These are phyloP conservation scores for Silybum marianum DNA, from an alignment of 129 eudicot species.

Conservation along the genomic window DNA sequence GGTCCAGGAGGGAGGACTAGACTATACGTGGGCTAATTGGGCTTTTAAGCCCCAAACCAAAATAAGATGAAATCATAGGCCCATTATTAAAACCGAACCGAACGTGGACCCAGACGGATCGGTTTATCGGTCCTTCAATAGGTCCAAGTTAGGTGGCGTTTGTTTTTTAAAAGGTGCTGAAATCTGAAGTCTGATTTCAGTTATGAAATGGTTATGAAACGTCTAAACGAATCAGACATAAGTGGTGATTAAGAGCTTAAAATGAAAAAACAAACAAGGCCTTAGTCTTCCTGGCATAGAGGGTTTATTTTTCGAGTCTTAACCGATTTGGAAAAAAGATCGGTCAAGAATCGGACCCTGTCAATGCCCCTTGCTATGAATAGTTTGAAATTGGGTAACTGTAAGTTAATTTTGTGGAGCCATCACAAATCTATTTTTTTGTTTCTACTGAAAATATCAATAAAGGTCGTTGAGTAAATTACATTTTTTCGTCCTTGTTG, in stretches of 20 bases:
- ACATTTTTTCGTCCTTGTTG: too few species aligned
- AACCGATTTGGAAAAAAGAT: neutral
- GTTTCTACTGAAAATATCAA: neutral
- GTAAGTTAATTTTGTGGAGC: neutral
- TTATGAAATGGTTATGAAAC: too few species aligned
- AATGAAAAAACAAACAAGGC: too few species aligned
- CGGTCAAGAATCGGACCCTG: neutral
- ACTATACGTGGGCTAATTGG: neutral
- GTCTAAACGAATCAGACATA: too few species aligned
- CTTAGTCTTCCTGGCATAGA: neutral
- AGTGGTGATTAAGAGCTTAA: too few species aligned
- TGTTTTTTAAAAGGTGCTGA: too few species aligned
- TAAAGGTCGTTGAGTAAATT: too few species aligned
- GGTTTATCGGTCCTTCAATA: neutral
- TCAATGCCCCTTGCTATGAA: neutral
- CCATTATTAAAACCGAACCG: neutral
- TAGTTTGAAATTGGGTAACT: neutral
- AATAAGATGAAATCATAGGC: neutral
- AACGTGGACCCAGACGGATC: neutral
- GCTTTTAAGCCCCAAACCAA: neutral
- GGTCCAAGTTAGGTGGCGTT: too few species aligned
- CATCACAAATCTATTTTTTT: neutral
- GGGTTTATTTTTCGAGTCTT: neutral
- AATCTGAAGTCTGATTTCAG: too few species aligned
- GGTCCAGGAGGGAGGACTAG: too few species aligned